These are phyloP conservation scores for Plantago coronopus DNA, from an alignment of 305 asterid species.

Conservation along the genomic window DNA sequence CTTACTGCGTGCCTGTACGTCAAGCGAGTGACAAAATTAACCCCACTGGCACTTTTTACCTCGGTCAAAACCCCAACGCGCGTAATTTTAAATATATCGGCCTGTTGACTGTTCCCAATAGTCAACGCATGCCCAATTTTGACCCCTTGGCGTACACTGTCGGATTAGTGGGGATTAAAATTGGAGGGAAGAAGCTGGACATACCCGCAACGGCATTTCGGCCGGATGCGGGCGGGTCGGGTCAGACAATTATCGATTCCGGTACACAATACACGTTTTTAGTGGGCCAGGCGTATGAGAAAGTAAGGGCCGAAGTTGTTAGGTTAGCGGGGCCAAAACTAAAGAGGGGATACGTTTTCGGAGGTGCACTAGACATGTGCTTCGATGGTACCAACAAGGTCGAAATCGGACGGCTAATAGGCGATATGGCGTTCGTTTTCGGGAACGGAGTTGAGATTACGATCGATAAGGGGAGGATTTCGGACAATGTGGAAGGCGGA, in stretches of 20 bases:
- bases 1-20: constrained; percentile 71
- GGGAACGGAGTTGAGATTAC: constrained; percentile 50
- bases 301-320: constrained; percentile 52
- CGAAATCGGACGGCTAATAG: constrained; percentile 45
- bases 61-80: constrained; percentile 73
- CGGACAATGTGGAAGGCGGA: constrained; percentile 58
- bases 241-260: constrained; percentile 84
- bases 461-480: constrained; percentile 34
- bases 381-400: constrained; percentile 40
- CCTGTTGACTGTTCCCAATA: constrained; percentile 45
- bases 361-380: constrained; percentile 72
- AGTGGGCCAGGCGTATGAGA: constrained; percentile 55
- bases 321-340: constrained; percentile 45
- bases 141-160: constrained; percentile 80
- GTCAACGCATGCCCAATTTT: constrained; percentile 65
- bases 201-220: constrained; percentile 50
- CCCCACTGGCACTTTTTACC: constrained; percentile 63
- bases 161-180: constrained; percentile 43
- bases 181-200: constrained; percentile 51
- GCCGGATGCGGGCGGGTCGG: constrained; percentile 69
- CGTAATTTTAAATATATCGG: constrained; percentile 35
- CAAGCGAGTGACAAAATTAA: constrained; percentile 24
- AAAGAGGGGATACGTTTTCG: constrained; percentile 52
- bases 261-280: constrained; percentile 82
- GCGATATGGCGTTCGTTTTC: constrained; percentile 59